Percentiles rank a stretch among this genome's conserved stretches.
These are phyloP conservation scores for Mariannaea elegans DNA, from an alignment of 2,329 filamentous ascomycete genomes.

Conservation along the genomic window DNA sequence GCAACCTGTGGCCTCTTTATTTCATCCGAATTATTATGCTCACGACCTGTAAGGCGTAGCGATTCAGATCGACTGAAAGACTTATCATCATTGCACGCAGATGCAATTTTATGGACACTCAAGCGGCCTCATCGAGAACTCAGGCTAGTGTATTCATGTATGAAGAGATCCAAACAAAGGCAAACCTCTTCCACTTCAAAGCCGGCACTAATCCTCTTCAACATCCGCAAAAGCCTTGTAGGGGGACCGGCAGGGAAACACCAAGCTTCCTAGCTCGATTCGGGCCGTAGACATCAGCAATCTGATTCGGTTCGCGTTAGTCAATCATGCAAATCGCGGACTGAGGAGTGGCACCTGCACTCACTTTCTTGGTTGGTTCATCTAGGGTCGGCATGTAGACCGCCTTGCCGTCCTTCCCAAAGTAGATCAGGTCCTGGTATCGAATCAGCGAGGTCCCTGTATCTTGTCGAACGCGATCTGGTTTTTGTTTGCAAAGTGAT, in stretches of 20 bases:
- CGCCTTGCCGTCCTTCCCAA: constrained; percentile 12
- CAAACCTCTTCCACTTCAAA: too few relatives aligned
- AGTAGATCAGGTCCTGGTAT: constrained; percentile 7
- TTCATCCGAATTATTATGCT: too few relatives aligned
- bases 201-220: constrained; percentile 8
- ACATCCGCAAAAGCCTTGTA: constrained; percentile 11
- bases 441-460: not conserved
- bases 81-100: too few relatives aligned
- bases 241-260: not conserved
- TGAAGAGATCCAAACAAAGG: too few relatives aligned
- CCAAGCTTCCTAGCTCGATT: constrained; percentile 8
- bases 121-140: too few relatives aligned
- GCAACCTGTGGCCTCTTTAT: not conserved
- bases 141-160: too few relatives aligned
- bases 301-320: not conserved
- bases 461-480: constrained; percentile 15
- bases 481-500: constrained; percentile 18
- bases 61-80: too few relatives aligned
- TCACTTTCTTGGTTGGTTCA: constrained; percentile 10
- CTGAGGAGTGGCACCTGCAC: not conserved
- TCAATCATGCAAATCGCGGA: not conserved
- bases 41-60: too few relatives aligned
- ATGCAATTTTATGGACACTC: too few relatives aligned
- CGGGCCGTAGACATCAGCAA: constrained; percentile 5
- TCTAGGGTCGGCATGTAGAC: constrained; percentile 15